A percentile compares a stretch with the other conserved stretches of the same genome.
Evolutionary conservation across 495 filamentous ascomycete species (phyloP).

Genomic region (Penicillium psychrofluorescens): DNA sequence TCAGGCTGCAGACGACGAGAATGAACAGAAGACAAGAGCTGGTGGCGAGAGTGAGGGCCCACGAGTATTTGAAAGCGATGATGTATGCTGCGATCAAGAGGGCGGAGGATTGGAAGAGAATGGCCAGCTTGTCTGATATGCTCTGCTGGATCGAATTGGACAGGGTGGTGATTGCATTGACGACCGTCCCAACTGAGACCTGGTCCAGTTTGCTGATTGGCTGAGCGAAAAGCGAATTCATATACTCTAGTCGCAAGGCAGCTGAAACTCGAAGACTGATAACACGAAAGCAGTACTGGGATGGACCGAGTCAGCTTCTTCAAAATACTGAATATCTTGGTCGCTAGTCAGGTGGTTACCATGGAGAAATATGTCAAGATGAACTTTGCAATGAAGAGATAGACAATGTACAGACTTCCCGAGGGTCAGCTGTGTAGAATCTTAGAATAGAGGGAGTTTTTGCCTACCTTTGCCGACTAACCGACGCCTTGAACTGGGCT

Average conservation of each 20-base stretch:
- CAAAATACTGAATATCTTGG: background rate
- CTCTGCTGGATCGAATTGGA: conserved; percentile 60
- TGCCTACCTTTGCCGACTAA: conserved; percentile 20
- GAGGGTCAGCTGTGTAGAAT: background rate
- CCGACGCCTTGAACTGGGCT: conserved; percentile 17
- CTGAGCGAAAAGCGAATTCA: conserved; percentile 22
- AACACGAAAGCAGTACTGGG: conserved; percentile 45
- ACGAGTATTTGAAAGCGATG: conserved; percentile 43
- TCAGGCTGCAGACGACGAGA: conserved; percentile 16
- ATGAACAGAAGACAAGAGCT: conserved; percentile 34
- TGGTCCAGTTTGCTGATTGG: conserved; percentile 26
- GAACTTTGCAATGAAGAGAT: conserved; percentile 34
- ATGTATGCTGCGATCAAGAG: conserved; percentile 45
- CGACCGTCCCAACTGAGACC: conserved; percentile 27
- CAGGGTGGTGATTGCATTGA: conserved; percentile 54
- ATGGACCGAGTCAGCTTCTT: background rate
- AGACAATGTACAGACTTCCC: conserved; percentile 24
- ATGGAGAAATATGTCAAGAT: conserved; percentile 24
- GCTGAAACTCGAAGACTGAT: conserved; percentile 34
- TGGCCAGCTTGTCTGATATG: conserved; percentile 52
- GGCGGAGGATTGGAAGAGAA: conserved; percentile 40
- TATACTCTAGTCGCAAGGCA: conserved; percentile 23
- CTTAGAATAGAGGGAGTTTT: background rate
- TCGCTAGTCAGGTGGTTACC: conserved; percentile 4
- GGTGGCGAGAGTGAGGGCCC: conserved; percentile 39